Evolutionary conservation across 1,139 yeast species (phyloP), one percentile per base, ranked within the genome.

Genomic region (Suzukiozyma palmioleophila): DNA sequence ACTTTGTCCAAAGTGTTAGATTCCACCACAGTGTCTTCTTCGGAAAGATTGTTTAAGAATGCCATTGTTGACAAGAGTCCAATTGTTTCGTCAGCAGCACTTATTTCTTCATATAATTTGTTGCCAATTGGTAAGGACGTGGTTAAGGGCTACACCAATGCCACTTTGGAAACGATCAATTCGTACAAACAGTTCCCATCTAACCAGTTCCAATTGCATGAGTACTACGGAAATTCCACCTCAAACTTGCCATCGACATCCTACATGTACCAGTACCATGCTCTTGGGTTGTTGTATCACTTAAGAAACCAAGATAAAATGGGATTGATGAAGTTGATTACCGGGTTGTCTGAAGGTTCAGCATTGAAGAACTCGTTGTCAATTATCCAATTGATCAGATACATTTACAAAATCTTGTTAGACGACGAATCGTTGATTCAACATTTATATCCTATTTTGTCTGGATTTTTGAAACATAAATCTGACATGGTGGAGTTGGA

Each of bases 1-100:
- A 86, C 98, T 0, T 75, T 92, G 53, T 80, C 90, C 15, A 79
- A 95, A 52, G 95, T 92, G 35, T 76, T 94, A 57, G 98, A 92
- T 59, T 85, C 90, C 28, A 78, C 95, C 35, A 90, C 96, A 8
- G 95, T 94, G 32, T 92, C 89, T 50, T 89, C 96, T 26, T 88
- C 95, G 39, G 99, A 92, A 67, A 79, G 99, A 57, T 73, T 88
- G 51, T 84, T 90, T 76, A 89, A 87, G 58, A 88, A 89, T 50
- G 90, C 96, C 29, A 84, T 94, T 53, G 97, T 92, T 43, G 97
- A 88, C 66, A 81, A 77, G 56, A 86, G 89, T 57, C 96, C 96
- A 25, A 75, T 84, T 37, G 84, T 89, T 40, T 81, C 96, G 6
- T 83, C 96, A 2, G 97, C 99, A 13, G 97, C 97, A 1, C 75